Evolutionary conservation across 2,329 filamentous ascomycete species (phyloP).

Genomic region (Apiospora saccharicola): DNA sequence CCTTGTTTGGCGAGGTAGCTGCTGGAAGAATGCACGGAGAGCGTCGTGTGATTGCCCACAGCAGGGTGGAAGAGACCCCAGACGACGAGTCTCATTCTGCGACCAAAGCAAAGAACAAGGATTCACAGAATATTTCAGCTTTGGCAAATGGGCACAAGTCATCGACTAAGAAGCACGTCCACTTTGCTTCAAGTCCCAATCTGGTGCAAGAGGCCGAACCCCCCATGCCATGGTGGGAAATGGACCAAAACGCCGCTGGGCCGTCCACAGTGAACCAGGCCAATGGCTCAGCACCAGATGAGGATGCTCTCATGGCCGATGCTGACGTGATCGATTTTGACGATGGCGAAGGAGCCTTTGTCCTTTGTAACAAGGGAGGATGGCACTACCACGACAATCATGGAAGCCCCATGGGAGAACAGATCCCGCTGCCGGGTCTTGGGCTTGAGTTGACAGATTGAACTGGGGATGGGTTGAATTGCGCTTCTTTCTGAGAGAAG

Average conservation of each 20-base stretch:
- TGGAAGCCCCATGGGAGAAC: neutral
- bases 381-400: neutral
- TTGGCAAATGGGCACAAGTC: neutral
- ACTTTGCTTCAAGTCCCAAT: neutral
- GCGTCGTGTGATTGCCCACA: neutral
- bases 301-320: slow-evolving; percentile 2
- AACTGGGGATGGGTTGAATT: neutral
- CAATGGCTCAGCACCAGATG: neutral
- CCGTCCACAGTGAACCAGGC: neutral
- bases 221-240: neutral
- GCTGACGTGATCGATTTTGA: slow-evolving; percentile 2
- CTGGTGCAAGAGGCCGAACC: neutral
- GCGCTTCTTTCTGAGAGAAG: neutral
- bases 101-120: neutral
- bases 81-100: neutral
- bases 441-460: neutral
- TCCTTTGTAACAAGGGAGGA: slow-evolving; percentile 1
- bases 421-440: neutral
- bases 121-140: neutral
- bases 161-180: neutral
- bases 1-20: neutral
- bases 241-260: neutral
- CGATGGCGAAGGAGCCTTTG: neutral
- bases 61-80: neutral
- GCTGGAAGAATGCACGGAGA: neutral